A percentile compares a stretch with the other conserved stretches of the same genome.
Conservation (phyloP, 257 asterid species). For the Gentiana macrophylla region DNA sequence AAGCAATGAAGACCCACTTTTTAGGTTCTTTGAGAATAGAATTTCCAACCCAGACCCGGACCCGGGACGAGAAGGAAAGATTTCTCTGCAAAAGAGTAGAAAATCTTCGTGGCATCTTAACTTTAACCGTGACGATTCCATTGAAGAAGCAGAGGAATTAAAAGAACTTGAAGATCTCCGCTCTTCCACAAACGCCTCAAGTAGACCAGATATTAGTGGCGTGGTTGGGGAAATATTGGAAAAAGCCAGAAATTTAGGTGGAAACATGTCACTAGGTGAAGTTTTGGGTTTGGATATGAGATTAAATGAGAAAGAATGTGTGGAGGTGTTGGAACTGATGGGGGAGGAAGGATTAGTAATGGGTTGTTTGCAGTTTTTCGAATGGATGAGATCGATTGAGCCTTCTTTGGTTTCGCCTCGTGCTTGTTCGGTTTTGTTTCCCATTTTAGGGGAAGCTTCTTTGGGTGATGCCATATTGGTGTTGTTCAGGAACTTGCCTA, state of each 20-base stretch:
- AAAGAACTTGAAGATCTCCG: conserved; percentile 7
- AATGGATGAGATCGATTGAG: conserved; percentile 88
- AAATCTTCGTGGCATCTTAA: conserved; percentile 76
- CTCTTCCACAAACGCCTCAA: conserved; percentile 9
- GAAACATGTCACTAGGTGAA: conserved; percentile 65
- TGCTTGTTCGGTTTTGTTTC: conserved; percentile 60
- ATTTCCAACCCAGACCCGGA: conserved; percentile 33
- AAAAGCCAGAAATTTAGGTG: conserved; percentile 45
- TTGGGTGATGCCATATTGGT: conserved; percentile 54
- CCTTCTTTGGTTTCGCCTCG: conserved; percentile 63
- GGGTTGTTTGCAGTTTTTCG: conserved; percentile 67
- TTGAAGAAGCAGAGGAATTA: conserved; percentile 8
- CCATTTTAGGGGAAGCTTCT: conserved; percentile 57
- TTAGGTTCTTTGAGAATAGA: conserved; percentile 56
- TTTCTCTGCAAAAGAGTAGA: conserved; percentile 53
- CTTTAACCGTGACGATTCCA: conserved; percentile 15
- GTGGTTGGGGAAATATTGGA: conserved; percentile 33
- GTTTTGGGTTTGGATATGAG: conserved; percentile 48
- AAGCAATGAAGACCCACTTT: conserved; percentile 48
- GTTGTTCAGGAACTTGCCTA: conserved; percentile 63
- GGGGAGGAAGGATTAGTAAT: conserved; percentile 48
- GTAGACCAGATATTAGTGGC: conserved; percentile 6
- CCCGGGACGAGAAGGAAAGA: conserved; percentile 47
- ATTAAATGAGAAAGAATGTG: conserved; percentile 52
- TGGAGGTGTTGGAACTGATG: conserved; percentile 53